Conservation (phyloP, 306 rosid genomes). For the Gynostemma pentaphyllum region DNA sequence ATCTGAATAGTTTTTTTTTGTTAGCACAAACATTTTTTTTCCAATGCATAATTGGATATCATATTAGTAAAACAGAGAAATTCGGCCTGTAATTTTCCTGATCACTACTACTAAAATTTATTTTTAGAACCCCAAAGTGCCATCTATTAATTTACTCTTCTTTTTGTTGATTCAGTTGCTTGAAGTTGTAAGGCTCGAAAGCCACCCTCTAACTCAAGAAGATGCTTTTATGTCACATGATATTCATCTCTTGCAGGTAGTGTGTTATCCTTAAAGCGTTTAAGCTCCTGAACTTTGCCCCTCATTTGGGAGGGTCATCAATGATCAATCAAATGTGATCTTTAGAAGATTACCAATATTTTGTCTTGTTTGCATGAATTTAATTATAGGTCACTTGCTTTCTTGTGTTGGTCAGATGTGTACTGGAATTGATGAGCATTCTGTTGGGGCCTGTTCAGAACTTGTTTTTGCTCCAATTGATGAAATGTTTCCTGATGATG, state of each 20-base stretch:
- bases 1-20: too few species aligned
- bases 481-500: constrained; percentile 81
- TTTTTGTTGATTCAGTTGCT: constrained; percentile 41
- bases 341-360: neutral
- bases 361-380: neutral
- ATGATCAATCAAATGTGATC: neutral
- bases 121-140: neutral
- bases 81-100: neutral
- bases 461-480: constrained; percentile 84
- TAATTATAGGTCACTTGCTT: neutral
- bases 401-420: constrained; percentile 39
- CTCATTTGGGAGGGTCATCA: neutral
- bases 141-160: neutral
- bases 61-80: neutral
- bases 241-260: constrained; percentile 87
- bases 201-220: constrained; percentile 75
- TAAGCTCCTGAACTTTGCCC: neutral
- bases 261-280: neutral
- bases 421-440: constrained; percentile 67
- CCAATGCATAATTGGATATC: neutral
- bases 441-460: constrained; percentile 76
- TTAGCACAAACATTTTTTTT: neutral
- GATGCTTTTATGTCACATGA: constrained; percentile 74
- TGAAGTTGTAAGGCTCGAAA: constrained; percentile 90
- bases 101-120: neutral